phyloP scores from a whole-genome alignment of 805 yeast genomes.

The Candida insectorum region DNA sequence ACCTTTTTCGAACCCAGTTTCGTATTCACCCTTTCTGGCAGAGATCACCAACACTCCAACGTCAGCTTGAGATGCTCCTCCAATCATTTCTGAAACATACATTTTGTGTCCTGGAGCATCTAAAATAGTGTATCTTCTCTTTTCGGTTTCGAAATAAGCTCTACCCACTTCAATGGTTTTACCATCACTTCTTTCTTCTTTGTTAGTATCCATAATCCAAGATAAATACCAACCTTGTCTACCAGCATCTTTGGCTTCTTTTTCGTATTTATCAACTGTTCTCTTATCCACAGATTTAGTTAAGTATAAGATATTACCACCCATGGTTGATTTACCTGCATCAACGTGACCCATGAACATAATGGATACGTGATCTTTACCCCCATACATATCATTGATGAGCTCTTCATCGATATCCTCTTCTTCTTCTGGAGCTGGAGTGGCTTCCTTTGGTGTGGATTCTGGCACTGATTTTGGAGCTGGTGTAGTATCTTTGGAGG shows the following conservation, averaged over 20 bases:
- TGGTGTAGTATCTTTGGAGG: constrained; percentile 15
- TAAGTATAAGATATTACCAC: constrained; percentile 89
- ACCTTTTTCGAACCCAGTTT: constrained; percentile 98
- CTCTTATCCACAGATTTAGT: constrained; percentile 99
- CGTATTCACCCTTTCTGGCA: constrained; percentile 99
- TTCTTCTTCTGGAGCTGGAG: constrained; percentile 48
- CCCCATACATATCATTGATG: constrained; percentile 91
- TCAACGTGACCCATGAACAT: constrained; percentile 99
- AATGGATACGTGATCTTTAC: constrained; percentile 94
- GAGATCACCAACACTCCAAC: constrained; percentile 96
- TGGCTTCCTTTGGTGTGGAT: constrained; percentile 8
- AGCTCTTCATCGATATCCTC: constrained; percentile 82
- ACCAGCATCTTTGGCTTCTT: constrained; percentile 99
- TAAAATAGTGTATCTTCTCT: constrained; percentile 94
- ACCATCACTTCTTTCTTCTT: constrained; percentile 98
- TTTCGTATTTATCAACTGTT: constrained; percentile 95
- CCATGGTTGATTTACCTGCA: constrained; percentile 99
- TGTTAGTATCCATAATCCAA: constrained; percentile 99
- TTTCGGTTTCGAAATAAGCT: constrained; percentile 95
- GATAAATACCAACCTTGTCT: constrained; percentile 99
- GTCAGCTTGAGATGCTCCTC: constrained; percentile 99
- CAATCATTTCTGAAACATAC: constrained; percentile 99
- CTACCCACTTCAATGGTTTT: constrained; percentile 99
- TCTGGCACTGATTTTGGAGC: constrained; percentile 13
- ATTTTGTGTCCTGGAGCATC: constrained; percentile 99